Base-by-base conservation (phyloP, 1,284 basidiomycete genomes). In the Bjerkandera adusta region DNA sequence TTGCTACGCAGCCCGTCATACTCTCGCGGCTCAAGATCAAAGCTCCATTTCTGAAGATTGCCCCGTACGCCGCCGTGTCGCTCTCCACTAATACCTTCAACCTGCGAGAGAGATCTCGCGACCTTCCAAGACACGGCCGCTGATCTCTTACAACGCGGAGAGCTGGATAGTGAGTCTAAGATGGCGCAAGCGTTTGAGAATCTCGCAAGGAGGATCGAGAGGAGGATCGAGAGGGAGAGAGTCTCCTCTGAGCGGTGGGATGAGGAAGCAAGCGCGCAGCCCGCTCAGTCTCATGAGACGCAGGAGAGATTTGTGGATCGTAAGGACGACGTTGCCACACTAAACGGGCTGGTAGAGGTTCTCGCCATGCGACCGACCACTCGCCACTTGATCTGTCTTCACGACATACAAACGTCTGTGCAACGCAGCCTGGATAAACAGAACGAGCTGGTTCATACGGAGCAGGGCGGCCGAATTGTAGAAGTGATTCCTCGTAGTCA, bases 371-470 rank as follows among this genome's bases (percentile, higher is more conserved):
- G 49, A 7, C 53, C 58, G 1, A 51, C 51, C 2, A 35, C 45
- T 2, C 65, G 74, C 12, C 57, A 61, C 13, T 62, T 76, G 0
- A 66, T 75, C 21, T 71, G 74, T 57, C 57, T 77, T 24, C 55
- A 66, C 33, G 75, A 76, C 49, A 73, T 75, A 2, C 74, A 73
- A 50, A 56, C 57, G 24, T 75, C 74, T 0, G 72, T 77, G 5
- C 37, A 56, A 36, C 51, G 44, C 8, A 55, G 54, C 34, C 33
- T 66, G 24, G 50, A 51, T 16, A n/a, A 33, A 18, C 12, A 22
- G 5, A 30, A 22, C 10, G 21, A 40, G n/a, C 8, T 13, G 37
- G 30, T n/a, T n/a, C n/a, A n/a, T n/a, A n/a, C n/a, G n/a, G n/a
- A n/a, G n/a, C n/a, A n/a, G n/a, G n/a, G n/a, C n/a, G n/a, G n/a